Evolutionary conservation across 176 grass and related monocot species (phyloP).

Genomic region (Phoenix dactylifera): DNA sequence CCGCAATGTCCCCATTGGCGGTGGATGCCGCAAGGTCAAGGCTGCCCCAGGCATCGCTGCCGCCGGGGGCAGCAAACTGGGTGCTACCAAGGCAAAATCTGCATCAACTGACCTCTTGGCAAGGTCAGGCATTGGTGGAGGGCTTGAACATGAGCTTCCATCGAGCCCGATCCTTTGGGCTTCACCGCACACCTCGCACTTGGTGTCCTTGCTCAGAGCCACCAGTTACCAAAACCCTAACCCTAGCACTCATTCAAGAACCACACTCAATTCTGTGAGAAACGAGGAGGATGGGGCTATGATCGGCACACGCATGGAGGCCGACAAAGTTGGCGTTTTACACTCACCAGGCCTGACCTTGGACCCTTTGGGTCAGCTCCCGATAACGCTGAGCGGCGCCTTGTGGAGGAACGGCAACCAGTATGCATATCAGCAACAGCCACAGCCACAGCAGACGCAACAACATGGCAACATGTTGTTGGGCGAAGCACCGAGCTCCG

Average conservation of each 20-base stretch:
- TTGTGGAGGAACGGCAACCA: slow-evolving; percentile 1
- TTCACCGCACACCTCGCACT: slow-evolving; percentile 9
- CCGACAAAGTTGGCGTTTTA: not conserved
- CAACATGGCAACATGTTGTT: not conserved
- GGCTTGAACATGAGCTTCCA: not conserved
- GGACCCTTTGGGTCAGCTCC: slow-evolving; percentile 9
- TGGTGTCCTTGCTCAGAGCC: slow-evolving; percentile 2
- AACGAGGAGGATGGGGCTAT: slow-evolving; percentile 3
- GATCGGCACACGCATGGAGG: not conserved
- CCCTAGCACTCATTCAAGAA: not conserved
- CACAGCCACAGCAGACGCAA: not conserved
- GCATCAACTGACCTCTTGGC: not conserved
- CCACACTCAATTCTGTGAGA: not conserved
- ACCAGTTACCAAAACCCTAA: not conserved
- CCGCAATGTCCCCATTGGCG: slow-evolving; percentile 70
- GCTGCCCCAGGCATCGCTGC: slow-evolving; percentile 4
- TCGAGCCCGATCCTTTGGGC: slow-evolving; percentile 9
- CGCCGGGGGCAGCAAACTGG: not conserved
- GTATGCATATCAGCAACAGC: not conserved
- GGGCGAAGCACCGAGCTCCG: not conserved
- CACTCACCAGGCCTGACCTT: not conserved
- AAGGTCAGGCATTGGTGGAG: not conserved
- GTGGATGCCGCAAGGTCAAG: slow-evolving; percentile 55
- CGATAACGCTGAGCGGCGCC: not conserved
- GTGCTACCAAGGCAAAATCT: slow-evolving; percentile 12